Percentiles rank a stretch among this genome's conserved stretches.
Conservation (phyloP, 768 basidiomycete species). For the Dacryopinax primogenitus region DNA sequence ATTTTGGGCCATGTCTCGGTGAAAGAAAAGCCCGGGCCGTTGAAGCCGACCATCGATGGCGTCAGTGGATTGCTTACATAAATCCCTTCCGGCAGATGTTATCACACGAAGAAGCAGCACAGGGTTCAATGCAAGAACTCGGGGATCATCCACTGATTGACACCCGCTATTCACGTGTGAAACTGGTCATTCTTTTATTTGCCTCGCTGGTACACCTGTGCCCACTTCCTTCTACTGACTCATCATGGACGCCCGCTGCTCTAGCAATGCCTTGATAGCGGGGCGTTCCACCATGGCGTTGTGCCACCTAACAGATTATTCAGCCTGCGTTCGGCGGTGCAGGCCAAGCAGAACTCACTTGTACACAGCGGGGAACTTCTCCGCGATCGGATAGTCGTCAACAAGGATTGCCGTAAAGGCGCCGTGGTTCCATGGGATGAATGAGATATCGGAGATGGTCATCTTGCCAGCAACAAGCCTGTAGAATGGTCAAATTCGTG, state of each 20-base stretch:
- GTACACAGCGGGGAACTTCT: background rate
- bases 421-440: slow-evolving; percentile 15
- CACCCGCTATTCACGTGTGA: no score
- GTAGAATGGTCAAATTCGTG: background rate
- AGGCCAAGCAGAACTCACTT: background rate
- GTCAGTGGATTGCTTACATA: no score
- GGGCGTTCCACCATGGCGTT: background rate
- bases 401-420: background rate
- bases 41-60: no score
- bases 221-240: background rate
- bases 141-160: no score
- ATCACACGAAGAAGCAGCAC: no score
- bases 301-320: background rate
- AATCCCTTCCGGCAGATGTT: no score
- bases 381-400: background rate
- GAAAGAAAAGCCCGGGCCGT: no score
- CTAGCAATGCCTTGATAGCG: background rate
- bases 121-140: no score
- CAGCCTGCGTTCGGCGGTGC: background rate
- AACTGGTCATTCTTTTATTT: no score
- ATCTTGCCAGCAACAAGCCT: slow-evolving; percentile 17
- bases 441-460: slow-evolving; percentile 19
- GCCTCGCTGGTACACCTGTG: no score
- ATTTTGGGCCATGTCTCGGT: no score
- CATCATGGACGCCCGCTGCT: background rate